Percentiles rank a stretch among this genome's conserved stretches.
These are phyloP conservation scores for Eimeria brunetti DNA, from an alignment of 169 alveolate genomes.

Conservation along the genomic window DNA sequence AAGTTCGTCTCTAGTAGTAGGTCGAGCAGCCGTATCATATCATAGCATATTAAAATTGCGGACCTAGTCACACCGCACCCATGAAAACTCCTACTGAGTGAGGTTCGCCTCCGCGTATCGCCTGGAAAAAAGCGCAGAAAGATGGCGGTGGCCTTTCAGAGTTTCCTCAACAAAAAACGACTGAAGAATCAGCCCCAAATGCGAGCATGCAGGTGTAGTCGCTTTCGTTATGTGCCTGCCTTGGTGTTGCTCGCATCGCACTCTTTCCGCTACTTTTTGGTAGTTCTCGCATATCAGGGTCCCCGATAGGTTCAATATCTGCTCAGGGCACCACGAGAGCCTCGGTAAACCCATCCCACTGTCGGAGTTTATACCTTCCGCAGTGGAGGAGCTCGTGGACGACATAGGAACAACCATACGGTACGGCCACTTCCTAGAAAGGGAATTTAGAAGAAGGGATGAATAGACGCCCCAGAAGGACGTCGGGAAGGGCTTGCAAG, in stretches of 20 bases:
- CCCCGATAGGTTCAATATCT: background rate
- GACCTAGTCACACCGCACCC: background rate
- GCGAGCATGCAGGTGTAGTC: background rate
- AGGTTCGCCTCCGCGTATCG: background rate
- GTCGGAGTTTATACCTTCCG: background rate
- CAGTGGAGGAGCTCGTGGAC: conserved; percentile 1
- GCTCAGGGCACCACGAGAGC: background rate
- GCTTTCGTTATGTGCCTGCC: background rate
- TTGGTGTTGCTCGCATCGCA: background rate
- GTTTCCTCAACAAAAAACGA: background rate
- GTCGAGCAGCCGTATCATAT: background rate
- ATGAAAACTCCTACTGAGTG: background rate
- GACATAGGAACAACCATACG: background rate
- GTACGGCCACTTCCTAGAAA: background rate
- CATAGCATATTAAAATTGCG: background rate
- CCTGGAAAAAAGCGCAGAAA: too few species aligned
- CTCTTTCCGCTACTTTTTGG: background rate
- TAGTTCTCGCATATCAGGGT: background rate
- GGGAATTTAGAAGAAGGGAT: background rate
- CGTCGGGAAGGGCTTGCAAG: background rate
- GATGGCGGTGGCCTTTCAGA: background rate
- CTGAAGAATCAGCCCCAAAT: background rate
- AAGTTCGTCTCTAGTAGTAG: background rate
- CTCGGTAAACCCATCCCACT: background rate
- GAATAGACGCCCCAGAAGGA: background rate